Percentiles rank a stretch among this genome's conserved stretches.
phyloP scores from a whole-genome alignment of 345 rosid genomes.

The Eucalyptus tenuipes region DNA sequence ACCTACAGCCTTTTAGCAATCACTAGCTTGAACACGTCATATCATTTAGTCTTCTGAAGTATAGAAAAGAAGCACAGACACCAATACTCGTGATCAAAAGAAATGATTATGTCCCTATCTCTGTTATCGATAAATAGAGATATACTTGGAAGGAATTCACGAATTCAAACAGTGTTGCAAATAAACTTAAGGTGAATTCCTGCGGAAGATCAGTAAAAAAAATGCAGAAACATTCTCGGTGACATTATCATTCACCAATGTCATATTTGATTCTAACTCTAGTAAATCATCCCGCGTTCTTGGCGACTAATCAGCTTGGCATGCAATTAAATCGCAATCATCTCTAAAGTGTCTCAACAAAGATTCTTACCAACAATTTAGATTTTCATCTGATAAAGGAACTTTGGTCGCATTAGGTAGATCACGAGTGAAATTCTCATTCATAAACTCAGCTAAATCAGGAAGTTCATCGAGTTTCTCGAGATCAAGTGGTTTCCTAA shows the following conservation, averaged over 20 bases:
- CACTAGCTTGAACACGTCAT: no score
- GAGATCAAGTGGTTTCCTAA: neutral
- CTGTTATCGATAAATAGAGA: neutral
- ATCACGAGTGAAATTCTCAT: neutral
- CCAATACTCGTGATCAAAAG: neutral
- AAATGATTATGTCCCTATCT: neutral
- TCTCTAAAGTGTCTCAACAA: no score
- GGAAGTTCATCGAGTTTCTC: neutral
- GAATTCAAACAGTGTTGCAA: no score
- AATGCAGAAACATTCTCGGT: no score
- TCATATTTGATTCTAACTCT: no score
- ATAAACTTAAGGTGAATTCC: neutral
- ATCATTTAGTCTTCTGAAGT: no score
- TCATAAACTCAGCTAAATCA: neutral
- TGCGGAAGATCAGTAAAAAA: neutral
- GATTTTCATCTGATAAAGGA: neutral
- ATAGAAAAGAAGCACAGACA: neutral
- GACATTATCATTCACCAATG: no score
- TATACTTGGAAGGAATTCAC: no score
- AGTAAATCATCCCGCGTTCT: no score
- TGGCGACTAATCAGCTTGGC: no score
- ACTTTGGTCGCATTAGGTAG: rapidly evolving
- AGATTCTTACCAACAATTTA: neutral
- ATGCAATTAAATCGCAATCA: no score
- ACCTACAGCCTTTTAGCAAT: no score